phyloP scores from a whole-genome alignment of 805 yeast species.

The Lachancea lanzarotensis region DNA sequence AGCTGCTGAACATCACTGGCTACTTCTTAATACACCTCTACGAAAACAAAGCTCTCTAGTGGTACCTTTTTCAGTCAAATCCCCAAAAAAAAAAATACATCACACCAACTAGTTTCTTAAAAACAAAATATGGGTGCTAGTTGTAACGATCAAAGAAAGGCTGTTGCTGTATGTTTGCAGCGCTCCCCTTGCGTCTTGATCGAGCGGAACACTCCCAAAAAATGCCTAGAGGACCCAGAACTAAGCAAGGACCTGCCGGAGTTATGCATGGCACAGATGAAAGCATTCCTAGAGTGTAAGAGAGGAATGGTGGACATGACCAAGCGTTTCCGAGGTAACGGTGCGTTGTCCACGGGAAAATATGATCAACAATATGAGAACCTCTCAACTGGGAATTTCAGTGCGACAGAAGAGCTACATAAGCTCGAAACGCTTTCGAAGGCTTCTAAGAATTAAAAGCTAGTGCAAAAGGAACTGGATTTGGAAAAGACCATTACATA shows the following conservation, averaged over 20 bases:
- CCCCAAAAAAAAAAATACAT: background rate
- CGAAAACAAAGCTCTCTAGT: too few species aligned
- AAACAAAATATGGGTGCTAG: constrained; percentile 52
- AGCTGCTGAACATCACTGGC: too few species aligned
- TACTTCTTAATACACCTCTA: too few species aligned
- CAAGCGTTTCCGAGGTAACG: constrained; percentile 89
- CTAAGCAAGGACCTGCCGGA: constrained; percentile 75
- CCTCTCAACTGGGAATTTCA: constrained; percentile 72
- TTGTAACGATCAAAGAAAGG: constrained; percentile 89
- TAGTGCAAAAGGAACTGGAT: too few species aligned
- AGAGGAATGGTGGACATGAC: constrained; percentile 88
- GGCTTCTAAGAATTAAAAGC: constrained; percentile 33
- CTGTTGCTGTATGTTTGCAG: constrained; percentile 93
- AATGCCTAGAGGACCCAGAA: constrained; percentile 77
- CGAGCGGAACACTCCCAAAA: constrained; percentile 82
- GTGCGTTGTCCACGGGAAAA: constrained; percentile 85
- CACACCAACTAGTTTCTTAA: background rate
- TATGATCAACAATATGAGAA: constrained; percentile 83
- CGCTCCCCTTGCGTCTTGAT: constrained; percentile 94
- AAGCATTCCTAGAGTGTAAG: constrained; percentile 83
- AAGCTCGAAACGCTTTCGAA: constrained; percentile 61
- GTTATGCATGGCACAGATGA: constrained; percentile 75
- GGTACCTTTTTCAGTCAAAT: background rate
- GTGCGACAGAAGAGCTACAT: constrained; percentile 71
- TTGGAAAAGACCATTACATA: too few species aligned